Conservation (phyloP, 805 yeast genomes). For the Wickerhamomyces chaumierensis region DNA sequence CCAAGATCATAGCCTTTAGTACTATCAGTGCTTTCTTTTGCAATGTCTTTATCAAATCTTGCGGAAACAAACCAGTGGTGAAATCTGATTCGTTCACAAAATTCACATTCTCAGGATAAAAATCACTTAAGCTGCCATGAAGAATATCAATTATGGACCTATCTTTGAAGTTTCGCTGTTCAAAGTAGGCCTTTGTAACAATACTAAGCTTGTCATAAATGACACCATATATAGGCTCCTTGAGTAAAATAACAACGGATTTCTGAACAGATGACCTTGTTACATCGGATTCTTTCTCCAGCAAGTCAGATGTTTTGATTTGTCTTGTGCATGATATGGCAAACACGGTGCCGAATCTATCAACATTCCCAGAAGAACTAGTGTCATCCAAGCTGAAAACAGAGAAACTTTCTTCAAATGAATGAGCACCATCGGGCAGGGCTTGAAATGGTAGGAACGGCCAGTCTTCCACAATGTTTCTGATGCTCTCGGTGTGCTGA, state of each 20-base stretch:
- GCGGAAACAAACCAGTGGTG: conserved; percentile 63
- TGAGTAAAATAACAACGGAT: conserved; percentile 74
- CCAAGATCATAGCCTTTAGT: conserved; percentile 69
- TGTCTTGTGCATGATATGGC: conserved; percentile 93
- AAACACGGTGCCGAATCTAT: conserved; percentile 84
- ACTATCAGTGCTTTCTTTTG: conserved; percentile 49
- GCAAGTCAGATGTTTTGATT: conserved; percentile 49
- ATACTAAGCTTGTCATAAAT: conserved; percentile 84
- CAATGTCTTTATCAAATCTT: conserved; percentile 50
- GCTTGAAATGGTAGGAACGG: conserved; percentile 90
- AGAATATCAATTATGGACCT: conserved; percentile 54
- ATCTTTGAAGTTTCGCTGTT: conserved; percentile 70
- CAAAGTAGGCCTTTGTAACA: conserved; percentile 76
- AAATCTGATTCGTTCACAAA: conserved; percentile 42
- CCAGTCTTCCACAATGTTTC: conserved; percentile 42
- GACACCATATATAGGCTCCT: conserved; percentile 81
- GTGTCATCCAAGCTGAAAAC: conserved; percentile 78
- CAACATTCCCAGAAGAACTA: conserved; percentile 24
- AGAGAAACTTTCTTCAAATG: conserved; percentile 87
- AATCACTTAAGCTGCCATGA: conserved; percentile 49
- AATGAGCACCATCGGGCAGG: conserved; percentile 90
- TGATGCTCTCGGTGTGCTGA: conserved; percentile 20
- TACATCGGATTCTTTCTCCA: conserved; percentile 46
- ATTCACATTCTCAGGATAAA: conserved; percentile 20
- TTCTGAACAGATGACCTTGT: conserved; percentile 88